A percentile compares a stretch with the other conserved stretches of the same genome.
Evolutionary conservation across 2,329 filamentous ascomycete genomes (phyloP).

Genomic region (Penicillium palitans): DNA sequence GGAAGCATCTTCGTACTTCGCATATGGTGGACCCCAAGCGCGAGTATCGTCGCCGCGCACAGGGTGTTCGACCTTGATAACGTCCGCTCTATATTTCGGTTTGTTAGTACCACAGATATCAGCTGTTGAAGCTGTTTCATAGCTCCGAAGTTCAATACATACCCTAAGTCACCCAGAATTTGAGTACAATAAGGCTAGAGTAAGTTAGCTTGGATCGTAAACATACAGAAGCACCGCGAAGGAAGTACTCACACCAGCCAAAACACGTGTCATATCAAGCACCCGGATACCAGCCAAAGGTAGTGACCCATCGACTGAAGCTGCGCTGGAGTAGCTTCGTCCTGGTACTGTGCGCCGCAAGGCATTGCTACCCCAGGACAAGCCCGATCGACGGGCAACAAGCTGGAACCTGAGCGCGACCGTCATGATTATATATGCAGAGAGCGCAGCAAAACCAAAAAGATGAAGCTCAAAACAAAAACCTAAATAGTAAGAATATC

Average conservation of each 20-base stretch:
- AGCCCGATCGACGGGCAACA: slow-evolving; percentile 25
- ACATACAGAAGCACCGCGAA: not conserved
- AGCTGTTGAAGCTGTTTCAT: not conserved
- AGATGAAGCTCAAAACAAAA: not conserved
- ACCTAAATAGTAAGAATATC: slow-evolving; percentile 11
- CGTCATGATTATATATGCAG: slow-evolving; percentile 24
- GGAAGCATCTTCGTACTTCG: slow-evolving; percentile 65
- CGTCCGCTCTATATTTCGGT: slow-evolving; percentile 67
- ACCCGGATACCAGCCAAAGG: slow-evolving; percentile 86
- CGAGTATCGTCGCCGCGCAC: slow-evolving; percentile 87
- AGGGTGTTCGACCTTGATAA: slow-evolving; percentile 97
- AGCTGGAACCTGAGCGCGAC: slow-evolving; percentile 27
- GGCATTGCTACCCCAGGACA: slow-evolving; percentile 22
- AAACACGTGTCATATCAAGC: slow-evolving; percentile 92
- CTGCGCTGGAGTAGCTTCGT: slow-evolving; percentile 45
- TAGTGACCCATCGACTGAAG: slow-evolving; percentile 48
- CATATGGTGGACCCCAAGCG: slow-evolving; percentile 95
- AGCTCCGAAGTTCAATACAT: slow-evolving; percentile 38
- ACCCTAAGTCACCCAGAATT: slow-evolving; percentile 95
- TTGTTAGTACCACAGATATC: not conserved
- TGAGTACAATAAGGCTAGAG: slow-evolving; percentile 91
- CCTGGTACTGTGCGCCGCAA: slow-evolving; percentile 27
- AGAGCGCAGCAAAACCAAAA: not conserved
- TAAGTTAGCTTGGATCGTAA: slow-evolving; percentile 14
- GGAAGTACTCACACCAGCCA: slow-evolving; percentile 74